A percentile compares a stretch with the other conserved stretches of the same genome.
Evolutionary conservation across 257 asterid genomes (phyloP).

Genomic region (Ligustrum vulgare): DNA sequence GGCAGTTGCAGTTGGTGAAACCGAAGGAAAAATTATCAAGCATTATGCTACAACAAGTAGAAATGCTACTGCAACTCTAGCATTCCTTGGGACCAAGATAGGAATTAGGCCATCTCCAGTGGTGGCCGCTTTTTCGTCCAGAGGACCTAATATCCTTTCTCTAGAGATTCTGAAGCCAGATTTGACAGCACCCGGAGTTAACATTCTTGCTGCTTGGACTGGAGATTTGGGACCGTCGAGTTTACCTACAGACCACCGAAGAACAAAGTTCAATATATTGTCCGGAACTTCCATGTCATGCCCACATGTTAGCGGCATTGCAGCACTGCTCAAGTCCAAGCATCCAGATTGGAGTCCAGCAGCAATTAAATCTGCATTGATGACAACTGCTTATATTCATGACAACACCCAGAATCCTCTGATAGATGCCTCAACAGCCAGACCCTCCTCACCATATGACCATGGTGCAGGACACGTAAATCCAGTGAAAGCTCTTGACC

Average conservation of each 20-base stretch:
- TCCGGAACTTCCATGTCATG: slow-evolving; percentile 98
- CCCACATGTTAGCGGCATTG: slow-evolving; percentile 92
- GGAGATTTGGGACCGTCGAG: slow-evolving; percentile 82
- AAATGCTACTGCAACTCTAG: slow-evolving; percentile 58
- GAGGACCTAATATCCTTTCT: slow-evolving; percentile 83
- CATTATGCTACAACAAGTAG: slow-evolving; percentile 36
- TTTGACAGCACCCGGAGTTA: slow-evolving; percentile 88
- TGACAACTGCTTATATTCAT: slow-evolving; percentile 87
- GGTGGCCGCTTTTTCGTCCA: slow-evolving; percentile 89
- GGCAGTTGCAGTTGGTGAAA: slow-evolving; percentile 77
- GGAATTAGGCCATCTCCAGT: slow-evolving; percentile 76
- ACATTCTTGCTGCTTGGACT: slow-evolving; percentile 94
- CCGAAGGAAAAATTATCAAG: slow-evolving; percentile 56
- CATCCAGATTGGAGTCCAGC: slow-evolving; percentile 90
- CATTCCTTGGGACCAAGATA: slow-evolving; percentile 70
- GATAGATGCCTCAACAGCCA: slow-evolving; percentile 57
- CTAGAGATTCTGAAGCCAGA: slow-evolving; percentile 84
- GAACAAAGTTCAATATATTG: slow-evolving; percentile 73
- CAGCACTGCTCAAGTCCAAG: slow-evolving; percentile 74
- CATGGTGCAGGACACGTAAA: slow-evolving; percentile 93
- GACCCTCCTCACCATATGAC: slow-evolving; percentile 65
- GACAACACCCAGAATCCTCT: slow-evolving; percentile 57
- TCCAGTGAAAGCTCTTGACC: slow-evolving; percentile 71
- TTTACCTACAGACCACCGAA: slow-evolving; percentile 60
- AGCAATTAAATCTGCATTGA: slow-evolving; percentile 79